These are phyloP conservation scores for Coemansia sp. DNA, from an alignment of 192 early-diverging fungal species.

Conservation along the genomic window DNA sequence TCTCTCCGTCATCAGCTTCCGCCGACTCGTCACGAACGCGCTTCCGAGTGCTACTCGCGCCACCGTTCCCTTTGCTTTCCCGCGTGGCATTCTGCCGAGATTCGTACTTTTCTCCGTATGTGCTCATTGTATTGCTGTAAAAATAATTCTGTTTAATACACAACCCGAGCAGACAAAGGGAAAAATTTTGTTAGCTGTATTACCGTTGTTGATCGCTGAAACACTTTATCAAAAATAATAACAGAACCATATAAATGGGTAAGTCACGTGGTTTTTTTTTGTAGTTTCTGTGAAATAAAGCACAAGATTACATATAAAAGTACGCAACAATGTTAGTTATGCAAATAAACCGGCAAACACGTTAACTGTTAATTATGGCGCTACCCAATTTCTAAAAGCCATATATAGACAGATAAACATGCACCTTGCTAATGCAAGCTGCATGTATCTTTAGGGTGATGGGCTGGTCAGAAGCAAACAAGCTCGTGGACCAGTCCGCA, in stretches of 20 bases:
- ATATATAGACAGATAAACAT: background rate
- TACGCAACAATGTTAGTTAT: background rate
- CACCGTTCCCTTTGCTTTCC: conserved; percentile 3
- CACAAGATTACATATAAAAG: background rate
- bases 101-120: conserved; percentile 52
- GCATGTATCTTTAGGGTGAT: background rate
- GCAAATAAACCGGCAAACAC: too few species aligned
- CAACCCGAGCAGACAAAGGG: background rate
- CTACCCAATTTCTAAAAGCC: background rate
- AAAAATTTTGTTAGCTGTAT: background rate
- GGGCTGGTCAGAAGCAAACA: background rate
- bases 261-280: background rate
- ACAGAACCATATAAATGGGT: background rate
- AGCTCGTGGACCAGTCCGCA: too few species aligned
- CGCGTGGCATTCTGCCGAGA: conserved; percentile 43
- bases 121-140: conserved; percentile 14
- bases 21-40: conserved; percentile 34
- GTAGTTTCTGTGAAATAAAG: background rate
- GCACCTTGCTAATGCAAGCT: background rate
- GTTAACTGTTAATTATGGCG: background rate
- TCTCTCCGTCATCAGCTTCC: conserved; percentile 27
- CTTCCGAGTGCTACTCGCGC: conserved; percentile 17
- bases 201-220: too few species aligned
- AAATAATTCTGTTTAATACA: background rate
- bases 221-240: background rate